Percentiles rank a stretch among this genome's conserved stretches.
Conservation (phyloP, 768 basidiomycete genomes). For the Lentinus brumalis region DNA sequence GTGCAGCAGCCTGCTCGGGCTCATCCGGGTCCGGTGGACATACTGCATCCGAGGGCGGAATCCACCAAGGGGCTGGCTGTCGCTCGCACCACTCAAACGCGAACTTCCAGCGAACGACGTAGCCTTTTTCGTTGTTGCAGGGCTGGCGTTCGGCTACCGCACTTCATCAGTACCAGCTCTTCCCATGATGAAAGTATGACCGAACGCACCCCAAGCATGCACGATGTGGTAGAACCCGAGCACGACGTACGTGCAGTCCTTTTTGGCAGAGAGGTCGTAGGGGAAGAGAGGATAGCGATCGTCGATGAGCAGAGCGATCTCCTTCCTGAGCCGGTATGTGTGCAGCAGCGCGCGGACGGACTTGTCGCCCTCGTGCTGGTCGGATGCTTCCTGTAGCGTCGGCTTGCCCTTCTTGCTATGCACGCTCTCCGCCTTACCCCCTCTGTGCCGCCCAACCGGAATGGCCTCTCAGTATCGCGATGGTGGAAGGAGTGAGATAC, state of each 20-base stretch:
- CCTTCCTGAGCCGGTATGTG: conserved; percentile 54
- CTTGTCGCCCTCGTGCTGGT: conserved; percentile 68
- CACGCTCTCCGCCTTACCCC: conserved; percentile 67
- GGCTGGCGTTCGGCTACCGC: conserved; percentile 65
- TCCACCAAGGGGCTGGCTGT: conserved; percentile 62
- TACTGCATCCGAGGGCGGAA: not conserved
- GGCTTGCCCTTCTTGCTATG: conserved; percentile 44
- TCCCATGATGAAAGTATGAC: not conserved
- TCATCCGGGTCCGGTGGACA: not conserved
- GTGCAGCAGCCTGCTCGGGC: not conserved
- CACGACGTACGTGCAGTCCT: conserved; percentile 53
- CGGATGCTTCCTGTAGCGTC: conserved; percentile 49
- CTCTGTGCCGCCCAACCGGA: conserved; percentile 40
- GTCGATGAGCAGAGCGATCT: conserved; percentile 72
- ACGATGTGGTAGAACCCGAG: conserved; percentile 75
- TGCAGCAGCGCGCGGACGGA: conserved; percentile 71
- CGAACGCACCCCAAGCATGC: conserved; percentile 64
- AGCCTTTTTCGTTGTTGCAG: conserved; percentile 44
- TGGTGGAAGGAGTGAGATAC: conserved; percentile 20
- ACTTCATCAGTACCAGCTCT: conserved; percentile 8
- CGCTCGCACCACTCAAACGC: conserved; percentile 82
- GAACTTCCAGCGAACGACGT: conserved; percentile 80
- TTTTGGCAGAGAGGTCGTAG: conserved; percentile 53
- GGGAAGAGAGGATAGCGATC: conserved; percentile 76
- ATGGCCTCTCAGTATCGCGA: not conserved